Evolutionary conservation across 345 rosid genomes (phyloP), one percentile per base, ranked within the genome.

Genomic region (Salix arbutifolia): DNA sequence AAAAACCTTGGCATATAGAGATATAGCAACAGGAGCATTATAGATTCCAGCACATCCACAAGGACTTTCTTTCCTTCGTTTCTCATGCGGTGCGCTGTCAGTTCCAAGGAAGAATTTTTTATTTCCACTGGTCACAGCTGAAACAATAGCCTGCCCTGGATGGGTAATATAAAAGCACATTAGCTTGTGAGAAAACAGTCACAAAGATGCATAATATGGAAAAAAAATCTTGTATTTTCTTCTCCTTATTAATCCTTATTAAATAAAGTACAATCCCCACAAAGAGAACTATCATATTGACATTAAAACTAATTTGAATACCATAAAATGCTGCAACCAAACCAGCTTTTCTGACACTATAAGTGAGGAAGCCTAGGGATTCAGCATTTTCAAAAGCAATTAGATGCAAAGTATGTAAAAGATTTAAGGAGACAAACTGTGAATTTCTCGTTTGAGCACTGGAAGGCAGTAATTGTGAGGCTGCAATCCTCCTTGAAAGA

Each of bases 71-170:
- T 96, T 96, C 79, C 83, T 90, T 75, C 2, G 82, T 78, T 83
- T 86, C 80, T 96, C 99, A 79, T 96, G 99, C 62, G 98, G 97
- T 81, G 98, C 98, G 88, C 98, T 96, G 82, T 96, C 99, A 77
- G 99, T 93, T 74, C 99, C 99, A 38, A 96, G 92, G 90, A 96
- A 93, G 80, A 91, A 91, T 70, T 75, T 90, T 83, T 86, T 92
- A 79, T 88, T 93, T 73, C 98, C 98, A 74, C 99, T 87, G 33
- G 98, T 96, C 83, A 96, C 97, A 31, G 97, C 97, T 80, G 89
- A 83, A 79, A 86, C 93, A 72, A 96, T 90, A 65, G 99, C 95
- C 83, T 88, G 83, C 85, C 99, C 98, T 96, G 74, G 31, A 85
- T 19, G 38, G 67, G 11, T 66, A 44, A 72, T 68, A 65, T n/a